Conservation (phyloP, 352 stramenopile genomes). For the Phytopythium mirpurense region DNA sequence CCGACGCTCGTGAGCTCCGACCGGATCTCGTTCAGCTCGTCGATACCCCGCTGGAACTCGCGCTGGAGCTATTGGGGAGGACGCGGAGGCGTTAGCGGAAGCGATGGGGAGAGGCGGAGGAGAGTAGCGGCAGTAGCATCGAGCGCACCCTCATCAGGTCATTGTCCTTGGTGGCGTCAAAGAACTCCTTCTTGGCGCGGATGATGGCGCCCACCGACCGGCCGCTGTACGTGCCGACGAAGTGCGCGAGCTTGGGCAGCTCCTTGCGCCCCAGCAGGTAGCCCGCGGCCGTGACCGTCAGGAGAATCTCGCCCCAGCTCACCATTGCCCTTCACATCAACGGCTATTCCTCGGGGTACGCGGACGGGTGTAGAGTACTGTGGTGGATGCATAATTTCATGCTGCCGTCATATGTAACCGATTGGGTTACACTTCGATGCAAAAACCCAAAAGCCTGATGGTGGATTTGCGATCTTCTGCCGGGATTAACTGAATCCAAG, state of each 20-base stretch:
- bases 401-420: no score
- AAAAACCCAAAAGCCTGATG: no score
- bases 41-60: constrained; percentile 71
- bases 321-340: no score
- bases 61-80: constrained; percentile 40
- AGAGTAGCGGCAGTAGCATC: no score
- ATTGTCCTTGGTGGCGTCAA: constrained; percentile 75
- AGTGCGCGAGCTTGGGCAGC: constrained; percentile 60
- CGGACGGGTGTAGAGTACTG: no score
- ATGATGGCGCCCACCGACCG: constrained; percentile 63
- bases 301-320: constrained; percentile 56
- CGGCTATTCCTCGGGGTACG: no score
- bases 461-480: no score
- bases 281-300: constrained; percentile 58
- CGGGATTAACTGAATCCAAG: no score
- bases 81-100: not conserved
- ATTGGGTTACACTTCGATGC: no score
- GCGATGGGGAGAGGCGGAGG: no score
- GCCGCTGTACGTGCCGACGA: constrained; percentile 53
- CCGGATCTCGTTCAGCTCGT: constrained; percentile 78
- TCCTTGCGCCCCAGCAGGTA: constrained; percentile 70
- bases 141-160: constrained; percentile 61
- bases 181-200: constrained; percentile 81
- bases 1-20: constrained; percentile 67
- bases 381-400: no score